These are phyloP conservation scores for Phyllosticta capitalensis DNA, from an alignment of 2,329 filamentous ascomycete genomes.

Conservation along the genomic window DNA sequence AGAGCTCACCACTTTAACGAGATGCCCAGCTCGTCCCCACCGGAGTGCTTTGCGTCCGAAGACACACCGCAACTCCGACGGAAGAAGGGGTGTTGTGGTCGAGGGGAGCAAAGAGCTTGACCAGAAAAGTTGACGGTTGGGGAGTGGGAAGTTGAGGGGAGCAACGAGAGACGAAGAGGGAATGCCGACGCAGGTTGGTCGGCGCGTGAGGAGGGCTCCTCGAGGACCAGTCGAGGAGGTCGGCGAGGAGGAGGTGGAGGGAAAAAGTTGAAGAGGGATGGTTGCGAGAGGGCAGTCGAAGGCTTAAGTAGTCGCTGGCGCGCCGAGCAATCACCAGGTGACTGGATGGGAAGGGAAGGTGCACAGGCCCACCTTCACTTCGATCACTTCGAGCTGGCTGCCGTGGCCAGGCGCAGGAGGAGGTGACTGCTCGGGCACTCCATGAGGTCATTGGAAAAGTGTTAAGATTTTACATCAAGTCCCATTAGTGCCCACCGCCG, in stretches of 20 bases:
- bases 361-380: not conserved
- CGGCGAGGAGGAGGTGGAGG: not conserved
- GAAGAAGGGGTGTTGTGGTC: too few relatives aligned
- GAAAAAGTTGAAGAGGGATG: not conserved
- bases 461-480: not conserved
- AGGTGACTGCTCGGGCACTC: not conserved
- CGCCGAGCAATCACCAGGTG: not conserved
- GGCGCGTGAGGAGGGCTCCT: too few relatives aligned
- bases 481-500: not conserved
- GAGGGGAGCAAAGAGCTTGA: too few relatives aligned
- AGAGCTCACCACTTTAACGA: too few relatives aligned
- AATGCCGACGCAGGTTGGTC: too few relatives aligned
- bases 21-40: too few relatives aligned
- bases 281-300: not conserved
- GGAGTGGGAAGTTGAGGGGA: too few relatives aligned
- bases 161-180: too few relatives aligned
- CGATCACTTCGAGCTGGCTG: not conserved
- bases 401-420: not conserved
- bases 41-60: too few relatives aligned
- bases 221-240: too few relatives aligned
- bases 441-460: not conserved
- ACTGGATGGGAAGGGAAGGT: not conserved
- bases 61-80: too few relatives aligned
- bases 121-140: too few relatives aligned
- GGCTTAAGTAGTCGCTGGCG: not conserved